These are phyloP conservation scores for Inga oerstediana DNA, from an alignment of 306 rosid genomes.

Conservation along the genomic window DNA sequence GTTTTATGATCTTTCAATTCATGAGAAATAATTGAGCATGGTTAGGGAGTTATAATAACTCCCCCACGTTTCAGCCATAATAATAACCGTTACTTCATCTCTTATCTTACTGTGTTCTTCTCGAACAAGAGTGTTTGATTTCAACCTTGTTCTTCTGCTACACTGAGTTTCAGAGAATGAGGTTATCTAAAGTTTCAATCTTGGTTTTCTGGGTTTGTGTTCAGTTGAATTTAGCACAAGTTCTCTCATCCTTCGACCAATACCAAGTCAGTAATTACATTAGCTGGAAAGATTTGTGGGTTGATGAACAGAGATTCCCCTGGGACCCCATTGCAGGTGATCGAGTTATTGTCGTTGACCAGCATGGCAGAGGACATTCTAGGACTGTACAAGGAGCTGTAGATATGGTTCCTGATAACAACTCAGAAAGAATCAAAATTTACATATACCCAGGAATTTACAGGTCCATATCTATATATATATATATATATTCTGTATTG, in stretches of 20 bases:
- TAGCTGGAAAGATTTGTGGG: conserved; percentile 56
- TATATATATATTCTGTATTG: not conserved
- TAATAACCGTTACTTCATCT: conserved; percentile 40
- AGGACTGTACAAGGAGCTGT: conserved; percentile 69
- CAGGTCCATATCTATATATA: conserved; percentile 43
- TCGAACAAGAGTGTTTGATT: conserved; percentile 1
- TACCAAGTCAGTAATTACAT: conserved; percentile 29
- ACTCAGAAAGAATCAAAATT: conserved; percentile 52
- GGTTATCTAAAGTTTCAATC: conserved; percentile 28
- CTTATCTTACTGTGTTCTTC: conserved; percentile 19
- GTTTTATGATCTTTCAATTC: no score
- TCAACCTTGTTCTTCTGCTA: not conserved
- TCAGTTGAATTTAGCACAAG: conserved; percentile 37
- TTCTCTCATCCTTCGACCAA: not conserved
- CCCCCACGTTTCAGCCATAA: conserved; percentile 39
- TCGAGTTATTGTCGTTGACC: conserved; percentile 52
- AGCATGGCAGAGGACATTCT: conserved; percentile 64
- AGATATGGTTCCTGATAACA: conserved; percentile 53
- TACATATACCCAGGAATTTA: conserved; percentile 67
- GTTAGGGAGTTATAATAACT: not conserved
- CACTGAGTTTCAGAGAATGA: conserved; percentile 11
- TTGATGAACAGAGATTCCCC: conserved; percentile 30
- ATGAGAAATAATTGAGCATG: no score
- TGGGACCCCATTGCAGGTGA: not conserved
- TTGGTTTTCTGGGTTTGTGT: conserved; percentile 27